Evolutionary conservation across 805 yeast species (phyloP).

Genomic region (Grigorovia yakushimaensis): DNA sequence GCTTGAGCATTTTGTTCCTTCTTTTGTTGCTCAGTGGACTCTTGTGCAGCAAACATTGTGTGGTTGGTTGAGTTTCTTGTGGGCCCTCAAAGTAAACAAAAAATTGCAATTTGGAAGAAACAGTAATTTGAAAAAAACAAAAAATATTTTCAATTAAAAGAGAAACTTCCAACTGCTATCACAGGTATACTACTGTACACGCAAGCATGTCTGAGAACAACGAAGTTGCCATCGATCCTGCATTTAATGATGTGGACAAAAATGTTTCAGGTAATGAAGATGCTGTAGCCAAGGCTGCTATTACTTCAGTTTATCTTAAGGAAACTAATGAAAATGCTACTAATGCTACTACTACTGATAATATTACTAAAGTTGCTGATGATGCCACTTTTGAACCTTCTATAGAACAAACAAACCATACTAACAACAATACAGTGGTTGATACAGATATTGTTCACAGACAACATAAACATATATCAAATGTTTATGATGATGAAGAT

Average conservation of each 20-base stretch:
- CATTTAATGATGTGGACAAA: neutral
- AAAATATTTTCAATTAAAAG: neutral
- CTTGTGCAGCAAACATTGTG: conserved; percentile 39
- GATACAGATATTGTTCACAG: conserved; percentile 9
- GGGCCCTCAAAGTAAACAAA: too few species aligned
- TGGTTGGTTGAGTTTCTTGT: neutral
- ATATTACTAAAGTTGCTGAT: neutral
- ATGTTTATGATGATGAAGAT: conserved; percentile 16
- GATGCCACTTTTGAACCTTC: neutral
- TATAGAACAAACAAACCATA: neutral
- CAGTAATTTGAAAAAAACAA: too few species aligned
- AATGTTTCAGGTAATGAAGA: neutral
- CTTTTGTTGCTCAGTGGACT: conserved; percentile 56
- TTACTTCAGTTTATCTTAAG: neutral
- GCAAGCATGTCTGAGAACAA: neutral
- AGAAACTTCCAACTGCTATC: neutral
- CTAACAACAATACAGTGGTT: neutral
- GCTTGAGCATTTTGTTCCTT: conserved; percentile 56
- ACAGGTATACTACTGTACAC: neutral
- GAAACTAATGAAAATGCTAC: neutral
- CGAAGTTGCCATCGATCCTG: conserved; percentile 1
- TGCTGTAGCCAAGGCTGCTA: neutral
- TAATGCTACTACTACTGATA: neutral
- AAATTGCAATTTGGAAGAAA: too few species aligned
- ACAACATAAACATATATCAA: conserved; percentile 21